These are phyloP conservation scores for Microcyclosporella mali DNA, from an alignment of 2,329 filamentous ascomycete genomes.

Conservation along the genomic window DNA sequence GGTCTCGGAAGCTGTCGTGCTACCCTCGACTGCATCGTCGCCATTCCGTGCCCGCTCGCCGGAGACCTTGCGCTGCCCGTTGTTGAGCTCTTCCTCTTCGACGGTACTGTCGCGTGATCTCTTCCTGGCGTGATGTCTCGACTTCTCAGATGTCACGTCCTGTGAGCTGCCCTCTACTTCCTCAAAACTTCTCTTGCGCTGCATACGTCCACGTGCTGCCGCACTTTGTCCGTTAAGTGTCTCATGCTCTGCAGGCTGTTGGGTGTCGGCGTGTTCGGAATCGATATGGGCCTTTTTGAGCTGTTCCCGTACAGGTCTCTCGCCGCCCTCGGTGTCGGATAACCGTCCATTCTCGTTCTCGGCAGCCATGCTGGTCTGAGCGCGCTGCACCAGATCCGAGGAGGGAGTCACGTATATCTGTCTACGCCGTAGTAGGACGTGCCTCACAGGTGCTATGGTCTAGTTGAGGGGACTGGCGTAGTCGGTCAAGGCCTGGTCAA, in stretches of 20 bases:
- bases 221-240: slow-evolving; percentile 20
- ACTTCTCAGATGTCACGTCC: slow-evolving; percentile 30
- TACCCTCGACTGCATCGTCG: slow-evolving; percentile 23
- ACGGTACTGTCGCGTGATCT: slow-evolving; percentile 41
- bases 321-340: slow-evolving; percentile 44
- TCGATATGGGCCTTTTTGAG: slow-evolving; percentile 57
- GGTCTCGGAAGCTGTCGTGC: slow-evolving; percentile 13
- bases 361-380: slow-evolving; percentile 19
- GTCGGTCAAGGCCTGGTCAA: neutral
- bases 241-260: neutral
- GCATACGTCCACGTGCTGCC: slow-evolving; percentile 22
- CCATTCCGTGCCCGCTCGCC: slow-evolving; percentile 26
- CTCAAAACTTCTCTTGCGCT: slow-evolving; percentile 43
- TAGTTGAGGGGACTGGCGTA: neutral
- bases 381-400: neutral
- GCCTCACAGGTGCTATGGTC: neutral
- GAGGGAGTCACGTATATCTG: neutral
- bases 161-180: slow-evolving; percentile 37
- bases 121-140: slow-evolving; percentile 41
- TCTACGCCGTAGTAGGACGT: neutral
- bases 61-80: slow-evolving; percentile 30
- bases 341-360: slow-evolving; percentile 17
- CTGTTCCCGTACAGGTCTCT: slow-evolving; percentile 55
- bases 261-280: slow-evolving; percentile 1
- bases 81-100: slow-evolving; percentile 29